Base-by-base conservation (phyloP, 805 yeast genomes). In the Jamesozyma rosinii region DNA sequence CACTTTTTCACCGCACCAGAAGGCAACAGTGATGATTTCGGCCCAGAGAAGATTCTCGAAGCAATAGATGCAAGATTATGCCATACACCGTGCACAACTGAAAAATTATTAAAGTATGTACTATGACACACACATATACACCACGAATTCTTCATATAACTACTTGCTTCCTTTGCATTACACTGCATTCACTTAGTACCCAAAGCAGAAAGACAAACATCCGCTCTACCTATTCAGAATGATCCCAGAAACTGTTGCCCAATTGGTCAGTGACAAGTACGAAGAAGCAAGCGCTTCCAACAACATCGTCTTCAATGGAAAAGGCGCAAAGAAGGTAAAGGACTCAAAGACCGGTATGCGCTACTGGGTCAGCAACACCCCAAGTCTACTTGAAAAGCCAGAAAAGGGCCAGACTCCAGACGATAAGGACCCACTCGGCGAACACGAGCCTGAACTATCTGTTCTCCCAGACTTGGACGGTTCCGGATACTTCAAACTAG, bases 401-500 rank as follows among this genome's bases (percentile, higher is more conserved):
- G 70, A 69, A 22, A 58, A 58, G 15, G 66, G 61, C 21, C 57
- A 61, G 15, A 49, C 54, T 3, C 58, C 64, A 13, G 61, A 55
- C n/a, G 33, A 36, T 15, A 64, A 66, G 42, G 77, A 87, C 54
- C 97, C 97, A 1, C 89, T 92, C 63, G 72, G 74, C 40, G 74
- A 77, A 20, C 88, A 94, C 0, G 97, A 89, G 54, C 84, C 85
- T 3, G 81, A 77, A 47, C 66, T 89, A 37, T 76, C 88, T 0
- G 71, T 89, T 9, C 52, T 77, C 21, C 70, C 72, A 10, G 70
- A 70, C 36, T 71, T 74, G 45, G 71, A 67, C 3, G 63, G 60
- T 13, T 65, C 75, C 24, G 40, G 36, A n/a, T 10, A 36, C 8
- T 76, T 81, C 55, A 71, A 78, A 49, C 61, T 90, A 26, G 77